Evolutionary conservation across 306 rosid species (phyloP).

Genomic region (Rosa multiflora): DNA sequence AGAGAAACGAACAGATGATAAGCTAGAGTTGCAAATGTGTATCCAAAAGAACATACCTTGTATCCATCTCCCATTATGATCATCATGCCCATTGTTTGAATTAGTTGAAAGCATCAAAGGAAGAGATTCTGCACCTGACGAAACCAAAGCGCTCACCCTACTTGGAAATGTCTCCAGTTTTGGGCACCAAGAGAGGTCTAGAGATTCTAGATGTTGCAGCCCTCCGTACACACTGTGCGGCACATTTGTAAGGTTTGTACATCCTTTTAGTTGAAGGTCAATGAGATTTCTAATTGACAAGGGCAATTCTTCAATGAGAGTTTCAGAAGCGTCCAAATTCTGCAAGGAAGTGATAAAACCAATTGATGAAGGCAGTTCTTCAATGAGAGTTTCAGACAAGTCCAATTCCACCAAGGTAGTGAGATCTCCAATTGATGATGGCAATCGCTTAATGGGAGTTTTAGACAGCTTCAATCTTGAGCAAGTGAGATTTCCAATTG

Average conservation of each 20-base stretch:
- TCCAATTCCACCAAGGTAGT: too few relatives aligned
- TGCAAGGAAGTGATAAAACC: too few relatives aligned
- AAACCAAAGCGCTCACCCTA: background rate
- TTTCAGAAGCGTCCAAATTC: background rate
- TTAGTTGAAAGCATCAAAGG: background rate
- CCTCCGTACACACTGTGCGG: background rate
- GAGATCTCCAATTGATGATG: too few relatives aligned
- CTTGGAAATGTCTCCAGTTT: background rate
- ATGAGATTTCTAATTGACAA: background rate
- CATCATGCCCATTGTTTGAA: background rate
- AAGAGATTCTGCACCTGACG: background rate
- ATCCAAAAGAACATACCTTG: background rate
- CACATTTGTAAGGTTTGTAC: background rate
- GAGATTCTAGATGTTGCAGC: background rate
- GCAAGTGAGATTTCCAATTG: too few relatives aligned
- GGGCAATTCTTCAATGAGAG: background rate
- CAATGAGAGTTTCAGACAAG: too few relatives aligned
- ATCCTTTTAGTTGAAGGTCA: background rate
- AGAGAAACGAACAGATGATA: too few relatives aligned
- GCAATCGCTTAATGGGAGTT: too few relatives aligned
- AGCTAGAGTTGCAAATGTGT: background rate
- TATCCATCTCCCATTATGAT: constrained; percentile 7
- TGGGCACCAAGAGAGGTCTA: background rate
- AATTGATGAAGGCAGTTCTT: too few relatives aligned
- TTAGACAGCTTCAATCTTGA: too few relatives aligned